Evolutionary conservation across 75 land plant species (phyloP).

Genomic region (Selaginella moellendorffii): DNA sequence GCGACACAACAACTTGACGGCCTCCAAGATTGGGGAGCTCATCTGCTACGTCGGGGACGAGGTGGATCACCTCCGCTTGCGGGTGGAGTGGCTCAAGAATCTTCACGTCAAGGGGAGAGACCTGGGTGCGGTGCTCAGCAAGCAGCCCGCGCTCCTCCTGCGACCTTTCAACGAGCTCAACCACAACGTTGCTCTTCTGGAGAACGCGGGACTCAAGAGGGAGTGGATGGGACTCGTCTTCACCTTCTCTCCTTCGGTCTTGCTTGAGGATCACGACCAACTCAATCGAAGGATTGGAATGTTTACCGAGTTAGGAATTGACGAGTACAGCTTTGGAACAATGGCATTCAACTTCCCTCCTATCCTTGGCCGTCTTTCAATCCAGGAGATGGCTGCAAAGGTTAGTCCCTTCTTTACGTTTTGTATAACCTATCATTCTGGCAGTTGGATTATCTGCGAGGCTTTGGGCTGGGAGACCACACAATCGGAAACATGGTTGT

Average conservation of each 20-base stretch:
- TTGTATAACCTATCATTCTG: neutral
- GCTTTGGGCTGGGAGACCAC: conserved; percentile 45
- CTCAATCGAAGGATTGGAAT: conserved; percentile 36
- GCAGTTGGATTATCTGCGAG: conserved; percentile 57
- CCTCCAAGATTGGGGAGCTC: conserved; percentile 62
- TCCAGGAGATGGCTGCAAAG: conserved; percentile 74
- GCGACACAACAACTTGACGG: conserved; percentile 62
- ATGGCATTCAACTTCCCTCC: conserved; percentile 87
- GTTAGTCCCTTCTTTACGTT: conserved; percentile 20
- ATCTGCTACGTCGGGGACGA: conserved; percentile 34
- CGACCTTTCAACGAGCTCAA: conserved; percentile 36
- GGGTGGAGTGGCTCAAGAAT: conserved; percentile 49
- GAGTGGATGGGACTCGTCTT: conserved; percentile 81
- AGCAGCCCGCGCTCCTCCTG: conserved; percentile 26
- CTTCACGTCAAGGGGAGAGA: conserved; percentile 62
- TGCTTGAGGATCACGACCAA: conserved; percentile 48
- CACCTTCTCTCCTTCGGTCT: conserved; percentile 48
- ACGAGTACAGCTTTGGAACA: conserved; percentile 60
- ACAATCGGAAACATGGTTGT: conserved; percentile 57
- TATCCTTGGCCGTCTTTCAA: conserved; percentile 46
- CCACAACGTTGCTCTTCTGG: conserved; percentile 36
- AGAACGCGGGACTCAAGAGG: conserved; percentile 44
- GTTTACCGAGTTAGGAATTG: conserved; percentile 55
- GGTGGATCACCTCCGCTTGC: conserved; percentile 26
- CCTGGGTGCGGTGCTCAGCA: conserved; percentile 45